Conservation (phyloP, 768 basidiomycete species). For the Auriscalpium vulgare region DNA sequence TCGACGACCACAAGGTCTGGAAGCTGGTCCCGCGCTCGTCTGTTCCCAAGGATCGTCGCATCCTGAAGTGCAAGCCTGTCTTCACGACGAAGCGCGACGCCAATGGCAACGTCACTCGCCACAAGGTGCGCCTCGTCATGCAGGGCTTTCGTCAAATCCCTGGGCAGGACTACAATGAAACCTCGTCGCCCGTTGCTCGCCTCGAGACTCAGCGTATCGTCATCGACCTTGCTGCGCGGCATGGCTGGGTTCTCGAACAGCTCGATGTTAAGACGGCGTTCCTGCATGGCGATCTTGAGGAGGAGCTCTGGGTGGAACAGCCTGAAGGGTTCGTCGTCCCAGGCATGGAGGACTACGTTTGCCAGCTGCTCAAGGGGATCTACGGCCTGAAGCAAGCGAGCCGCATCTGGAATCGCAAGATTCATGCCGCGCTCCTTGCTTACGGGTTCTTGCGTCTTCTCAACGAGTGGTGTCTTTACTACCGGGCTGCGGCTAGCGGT, state of each 20-base stretch:
- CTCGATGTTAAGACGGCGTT: constrained; percentile 37
- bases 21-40: background rate
- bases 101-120: constrained; percentile 16
- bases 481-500: background rate
- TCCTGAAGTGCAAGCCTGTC: constrained; percentile 20
- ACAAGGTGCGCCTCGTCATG: constrained; percentile 29
- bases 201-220: constrained; percentile 13
- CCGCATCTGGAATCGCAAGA: constrained; percentile 24
- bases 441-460: background rate
- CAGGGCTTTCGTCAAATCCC: constrained; percentile 27
- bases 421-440: background rate
- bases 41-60: background rate
- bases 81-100: constrained; percentile 25
- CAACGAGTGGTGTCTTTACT: background rate
- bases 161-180: constrained; percentile 25
- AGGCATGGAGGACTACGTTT: constrained; percentile 9
- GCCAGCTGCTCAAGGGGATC: constrained; percentile 21
- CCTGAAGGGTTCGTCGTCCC: constrained; percentile 21
- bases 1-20: background rate
- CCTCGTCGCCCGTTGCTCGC: constrained; percentile 16
- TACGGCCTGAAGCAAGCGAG: constrained; percentile 32
- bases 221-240: constrained; percentile 29
- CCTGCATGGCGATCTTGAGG: constrained; percentile 28
- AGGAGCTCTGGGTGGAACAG: constrained; percentile 36
- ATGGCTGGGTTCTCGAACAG: constrained; percentile 29